Evolutionary conservation across 2,329 filamentous ascomycete genomes (phyloP).

Genomic region (Rhynchosporium agropyri): DNA sequence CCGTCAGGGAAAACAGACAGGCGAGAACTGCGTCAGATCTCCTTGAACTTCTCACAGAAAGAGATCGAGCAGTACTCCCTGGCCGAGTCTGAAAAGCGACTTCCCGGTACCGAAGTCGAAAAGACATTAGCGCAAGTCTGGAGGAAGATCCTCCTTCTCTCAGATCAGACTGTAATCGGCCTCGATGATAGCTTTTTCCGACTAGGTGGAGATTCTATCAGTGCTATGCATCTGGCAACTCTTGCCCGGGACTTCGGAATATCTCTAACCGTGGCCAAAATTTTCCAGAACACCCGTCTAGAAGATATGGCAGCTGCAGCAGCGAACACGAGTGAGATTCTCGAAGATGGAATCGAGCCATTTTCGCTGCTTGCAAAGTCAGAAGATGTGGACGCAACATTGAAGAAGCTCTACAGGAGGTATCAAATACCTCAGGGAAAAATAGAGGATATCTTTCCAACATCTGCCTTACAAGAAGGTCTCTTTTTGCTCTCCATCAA

Average conservation of each 20-base stretch:
- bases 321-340: not conserved
- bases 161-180: conserved; percentile 16
- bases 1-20: conserved; percentile 16
- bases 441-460: conserved; percentile 10
- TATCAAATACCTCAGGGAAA: not conserved
- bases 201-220: conserved; percentile 43
- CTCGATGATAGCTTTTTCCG: conserved; percentile 45
- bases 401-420: not conserved
- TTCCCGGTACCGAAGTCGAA: not conserved
- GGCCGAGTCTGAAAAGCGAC: not conserved
- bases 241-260: conserved; percentile 39
- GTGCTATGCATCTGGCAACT: conserved; percentile 50
- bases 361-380: conserved; percentile 8
- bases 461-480: conserved; percentile 14
- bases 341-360: not conserved
- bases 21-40: conserved; percentile 2
- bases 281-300: conserved; percentile 4
- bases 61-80: conserved; percentile 12
- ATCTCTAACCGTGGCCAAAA: conserved; percentile 19
- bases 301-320: conserved; percentile 2
- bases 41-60: not conserved
- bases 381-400: conserved; percentile 1
- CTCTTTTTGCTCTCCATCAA: conserved; percentile 11
- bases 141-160: not conserved
- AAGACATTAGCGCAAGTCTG: conserved; percentile 4